Evolutionary conservation across 805 yeast genomes (phyloP), one percentile per base, ranked within the genome.

Genomic region (Pichia deserticola): DNA sequence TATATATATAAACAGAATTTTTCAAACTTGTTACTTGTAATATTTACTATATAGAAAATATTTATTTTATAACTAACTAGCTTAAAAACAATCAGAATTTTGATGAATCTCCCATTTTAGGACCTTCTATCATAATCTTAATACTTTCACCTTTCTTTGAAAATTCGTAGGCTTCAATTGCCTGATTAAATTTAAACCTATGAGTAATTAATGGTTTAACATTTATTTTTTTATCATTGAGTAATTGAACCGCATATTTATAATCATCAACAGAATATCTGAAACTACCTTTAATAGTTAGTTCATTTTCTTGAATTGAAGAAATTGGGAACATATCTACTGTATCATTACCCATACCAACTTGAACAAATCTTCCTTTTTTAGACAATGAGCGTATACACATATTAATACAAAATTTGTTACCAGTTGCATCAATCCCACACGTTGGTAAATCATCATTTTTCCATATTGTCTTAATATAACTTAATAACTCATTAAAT

Each of bases 351-450:
- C 95, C 92, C 81, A 86, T 86, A 40, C 96, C 97, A 35, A 86
- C 92, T 67, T 87, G 96, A 35, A 86, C 89, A 59, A 75, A 81
- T 45, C 81, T 72, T 27, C 95, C 96, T 50, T 87, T 89, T 35
- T 79, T 72, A 46, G 69, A 76, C 51, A 86, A 71, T 37, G 79
- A 73, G 47, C 75, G 70, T 42, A 88, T 75, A 45, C 88, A 93
- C 54, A 81, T 73, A 54, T 79, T 75, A 54, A 88, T 82, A 57
- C 93, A 87, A 35, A 78, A 75, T 58, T 79, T 87, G 43, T 88
- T 89, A 49, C 97, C 97, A 13, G 95, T 79, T 53, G 92, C 86
- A 64, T 89, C 97, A 63, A 89, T 74, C n/a, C 86, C 85, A 39
- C 82, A 78, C 2, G 66, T 60, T 34, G 70, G 69, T 10, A 55